Conservation (phyloP, 192 early-diverging fungal species). For the Mortierella hygrophila region DNA sequence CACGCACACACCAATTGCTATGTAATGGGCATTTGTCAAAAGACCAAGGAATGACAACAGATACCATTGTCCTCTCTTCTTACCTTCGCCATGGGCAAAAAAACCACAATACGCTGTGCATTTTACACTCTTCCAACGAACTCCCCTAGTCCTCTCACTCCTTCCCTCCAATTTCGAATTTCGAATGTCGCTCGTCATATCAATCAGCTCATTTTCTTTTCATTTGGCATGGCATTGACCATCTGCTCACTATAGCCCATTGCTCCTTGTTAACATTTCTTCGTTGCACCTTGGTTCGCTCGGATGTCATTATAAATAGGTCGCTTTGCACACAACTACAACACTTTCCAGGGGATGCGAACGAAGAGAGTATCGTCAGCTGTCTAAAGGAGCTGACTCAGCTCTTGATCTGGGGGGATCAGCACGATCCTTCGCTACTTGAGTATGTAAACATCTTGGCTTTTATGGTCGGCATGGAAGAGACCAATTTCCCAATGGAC, state of each 20-base stretch:
- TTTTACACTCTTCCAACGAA: background rate
- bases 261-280: background rate
- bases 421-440: slow-evolving; percentile 39
- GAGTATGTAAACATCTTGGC: slow-evolving; percentile 23
- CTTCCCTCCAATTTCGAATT: background rate
- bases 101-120: background rate
- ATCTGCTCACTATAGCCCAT: background rate
- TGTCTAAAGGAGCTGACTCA: slow-evolving; percentile 58
- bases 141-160: background rate
- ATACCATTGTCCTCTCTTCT: background rate
- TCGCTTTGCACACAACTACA: slow-evolving; percentile 43
- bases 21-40: background rate
- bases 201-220: background rate
- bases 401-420: slow-evolving; percentile 59
- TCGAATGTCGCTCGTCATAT: background rate
- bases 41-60: background rate
- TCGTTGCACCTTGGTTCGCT: background rate
- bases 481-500: background rate
- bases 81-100: background rate
- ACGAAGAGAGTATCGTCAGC: slow-evolving; percentile 47
- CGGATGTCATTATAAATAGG: slow-evolving; percentile 11
- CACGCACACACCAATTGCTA: background rate
- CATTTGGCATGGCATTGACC: background rate
- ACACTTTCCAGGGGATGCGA: slow-evolving; percentile 41
- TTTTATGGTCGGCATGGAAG: background rate